A percentile compares a stretch with the other conserved stretches of the same genome.
phyloP scores from a whole-genome alignment of 495 filamentous ascomycete species.

The Ascodesmis nigricans region DNA sequence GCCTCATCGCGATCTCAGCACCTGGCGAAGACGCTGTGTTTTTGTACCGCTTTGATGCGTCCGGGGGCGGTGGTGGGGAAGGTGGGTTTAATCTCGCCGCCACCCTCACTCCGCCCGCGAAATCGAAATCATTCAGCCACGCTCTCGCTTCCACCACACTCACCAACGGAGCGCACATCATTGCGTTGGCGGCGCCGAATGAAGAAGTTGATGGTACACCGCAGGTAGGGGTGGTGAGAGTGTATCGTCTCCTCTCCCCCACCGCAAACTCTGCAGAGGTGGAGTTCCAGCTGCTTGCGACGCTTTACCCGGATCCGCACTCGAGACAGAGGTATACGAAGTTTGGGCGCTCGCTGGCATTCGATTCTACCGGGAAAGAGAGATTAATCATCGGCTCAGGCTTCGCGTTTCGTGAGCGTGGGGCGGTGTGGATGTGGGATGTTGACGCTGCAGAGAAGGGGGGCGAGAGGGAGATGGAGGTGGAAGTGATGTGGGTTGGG shows the following conservation, averaged over 20 bases:
- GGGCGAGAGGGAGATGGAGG: background rate
- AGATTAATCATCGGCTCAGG: conserved; percentile 9
- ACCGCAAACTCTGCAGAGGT: background rate
- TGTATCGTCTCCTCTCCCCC: conserved; percentile 5
- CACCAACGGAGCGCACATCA: conserved; percentile 5
- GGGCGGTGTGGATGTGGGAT: conserved; percentile 14
- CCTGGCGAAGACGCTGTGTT: conserved; percentile 11
- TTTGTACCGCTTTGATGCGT: conserved; percentile 4
- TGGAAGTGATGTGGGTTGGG: background rate
- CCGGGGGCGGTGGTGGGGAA: too few species aligned
- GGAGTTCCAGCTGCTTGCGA: background rate
- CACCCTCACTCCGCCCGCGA: background rate
- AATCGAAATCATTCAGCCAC: conserved; percentile 8
- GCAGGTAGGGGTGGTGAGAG: conserved; percentile 12
- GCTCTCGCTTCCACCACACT: conserved; percentile 1
- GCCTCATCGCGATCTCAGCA: conserved; percentile 10
- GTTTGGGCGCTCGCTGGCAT: conserved; percentile 9
- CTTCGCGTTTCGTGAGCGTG: conserved; percentile 12
- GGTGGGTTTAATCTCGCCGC: background rate
- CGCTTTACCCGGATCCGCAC: conserved; percentile 1
- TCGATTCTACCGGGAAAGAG: background rate
- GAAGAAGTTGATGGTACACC: conserved; percentile 8
- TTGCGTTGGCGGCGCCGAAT: conserved; percentile 8
- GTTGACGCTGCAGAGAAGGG: conserved; percentile 1
- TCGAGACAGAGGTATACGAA: conserved; percentile 4